Evolutionary conservation across 2,329 filamentous ascomycete species (phyloP), one percentile per base, ranked within the genome.

Genomic region (Verruconis gallopava): DNA sequence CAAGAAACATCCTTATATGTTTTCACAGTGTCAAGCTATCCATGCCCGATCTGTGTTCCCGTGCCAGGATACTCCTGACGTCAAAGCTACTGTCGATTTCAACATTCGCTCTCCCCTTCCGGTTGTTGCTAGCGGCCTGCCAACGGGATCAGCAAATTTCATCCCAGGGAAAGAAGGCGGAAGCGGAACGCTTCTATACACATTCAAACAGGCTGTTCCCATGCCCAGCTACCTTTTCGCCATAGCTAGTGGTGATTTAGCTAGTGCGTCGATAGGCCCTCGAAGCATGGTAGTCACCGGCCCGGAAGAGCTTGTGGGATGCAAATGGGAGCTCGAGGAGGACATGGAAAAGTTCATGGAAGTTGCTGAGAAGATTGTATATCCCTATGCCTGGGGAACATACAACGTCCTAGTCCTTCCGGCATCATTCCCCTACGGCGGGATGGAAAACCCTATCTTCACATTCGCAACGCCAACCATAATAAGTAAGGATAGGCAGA

Each of bases 21-120:
- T 96, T 67, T 93, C 85, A 35, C 91, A 96, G 67, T 94, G 88
- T 61, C 89, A 98, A 68, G 88, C 89, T 42, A 96, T 95, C 55
- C 88, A 96, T 55, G 85, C 85, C 34, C 79, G 91, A 46, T 93
- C 86, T 37, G 75, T 96, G 47, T 93, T 96, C 61, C 91, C 91
- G 4, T 96, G 89, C 63, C 89, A 96, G 66, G 91, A 98, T 57
- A 96, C 91, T 1, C 91, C 91, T 3, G 89, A 95, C 58, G 83
- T 95, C 53, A 98, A 98, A 68, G 86, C 84, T n/a, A 93, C 86
- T 1, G 86, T 88, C 62, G 78, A 79, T 48, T 95, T 95, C 67
- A 82, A 80, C 54, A 81, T 98, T 55, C 79, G 78, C 19, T 95
- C 86, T 18, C 77, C 81, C 4, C 72, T 94, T 12, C 85, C 86